Base-by-base conservation (phyloP, 1,139 yeast species). In the Lodderomyces jiufengensis region DNA sequence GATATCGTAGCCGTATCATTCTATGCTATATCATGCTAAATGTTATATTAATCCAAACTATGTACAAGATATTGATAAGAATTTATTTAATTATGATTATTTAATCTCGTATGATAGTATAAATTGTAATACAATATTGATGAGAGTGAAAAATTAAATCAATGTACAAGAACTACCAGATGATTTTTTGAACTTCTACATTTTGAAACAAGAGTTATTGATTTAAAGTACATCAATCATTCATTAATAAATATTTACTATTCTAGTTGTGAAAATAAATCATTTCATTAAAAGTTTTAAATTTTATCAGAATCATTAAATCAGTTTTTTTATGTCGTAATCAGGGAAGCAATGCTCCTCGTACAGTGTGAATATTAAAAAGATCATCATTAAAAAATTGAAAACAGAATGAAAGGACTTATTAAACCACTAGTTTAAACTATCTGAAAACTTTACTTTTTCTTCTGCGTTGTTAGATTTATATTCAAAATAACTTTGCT, bases 271-370 rank as follows among this genome's bases (percentile, higher is more conserved):
- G 25, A 18, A 13, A 14, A 18, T 15, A 15, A 30, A 31, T 24
- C 20, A 27, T 31, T 16, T 18, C 20, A 18, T 18, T 7, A 18
- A 7, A 5, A 18, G 20, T 7, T 18, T 16, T 20, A 15, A 41
- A 34, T 39, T 35, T 36, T 37, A 37, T 80, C 86, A 80, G 86
- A 79, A 71, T 80, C 86, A 80, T 80, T 80, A 80, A 79, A 80
- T 79, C 85, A 80, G 86, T 79, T 59, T 76, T 76, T 41, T 66
- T 56, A 52, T 43, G 54, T 52, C 58, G 71, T 71, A 71, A 70
- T 72, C 79, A 73, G 51, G 43, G 76, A 65, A 61, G 68, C 47
- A 42, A 51, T 51, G 48, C 75, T 58, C 57, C 78, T 75, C 73
- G 73, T 74, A 75, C 80, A 75, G 80, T 75, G 80, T 75, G 80